These are phyloP conservation scores for Cylindrodendrum hubeiense DNA, from an alignment of 2,329 filamentous ascomycete species.

Conservation along the genomic window DNA sequence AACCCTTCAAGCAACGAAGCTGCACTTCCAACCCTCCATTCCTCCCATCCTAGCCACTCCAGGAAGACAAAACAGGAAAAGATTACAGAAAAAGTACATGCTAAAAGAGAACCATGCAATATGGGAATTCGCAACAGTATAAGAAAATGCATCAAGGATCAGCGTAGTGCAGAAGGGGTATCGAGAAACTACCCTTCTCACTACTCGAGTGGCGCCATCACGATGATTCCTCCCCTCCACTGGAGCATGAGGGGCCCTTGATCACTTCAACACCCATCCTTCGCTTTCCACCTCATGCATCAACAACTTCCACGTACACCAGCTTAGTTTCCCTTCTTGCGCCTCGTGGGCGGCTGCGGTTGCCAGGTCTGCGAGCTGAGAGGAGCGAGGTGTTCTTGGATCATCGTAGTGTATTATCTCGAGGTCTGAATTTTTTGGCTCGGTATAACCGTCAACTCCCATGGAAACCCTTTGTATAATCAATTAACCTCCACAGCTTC, in stretches of 20 bases:
- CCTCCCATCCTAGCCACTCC: neutral
- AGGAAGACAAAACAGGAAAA: conserved; percentile 6
- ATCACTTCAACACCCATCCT: conserved; percentile 4
- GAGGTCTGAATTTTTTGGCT: conserved; percentile 49
- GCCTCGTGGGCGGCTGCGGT: neutral
- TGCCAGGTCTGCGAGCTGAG: conserved; percentile 1
- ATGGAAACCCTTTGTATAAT: conserved; percentile 39
- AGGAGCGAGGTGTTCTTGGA: conserved; percentile 36
- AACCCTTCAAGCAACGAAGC: conserved; percentile 9
- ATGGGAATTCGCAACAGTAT: conserved; percentile 21
- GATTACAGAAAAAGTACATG: conserved; percentile 22
- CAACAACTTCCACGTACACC: conserved; percentile 2
- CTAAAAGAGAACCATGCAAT: conserved; percentile 20
- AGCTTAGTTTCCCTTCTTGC: neutral
- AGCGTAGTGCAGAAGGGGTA: neutral
- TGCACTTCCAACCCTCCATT: conserved; percentile 2
- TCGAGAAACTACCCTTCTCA: neutral
- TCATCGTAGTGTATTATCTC: conserved; percentile 55
- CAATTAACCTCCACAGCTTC: conserved; percentile 36
- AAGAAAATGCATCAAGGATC: conserved; percentile 13
- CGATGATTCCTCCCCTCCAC: neutral
- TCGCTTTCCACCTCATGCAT: neutral
- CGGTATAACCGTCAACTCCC: conserved; percentile 50
- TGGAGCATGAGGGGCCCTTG: neutral
- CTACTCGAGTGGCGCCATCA: neutral